phyloP scores from a whole-genome alignment of 768 basidiomycete genomes.

The Tephrocybe rancida region DNA sequence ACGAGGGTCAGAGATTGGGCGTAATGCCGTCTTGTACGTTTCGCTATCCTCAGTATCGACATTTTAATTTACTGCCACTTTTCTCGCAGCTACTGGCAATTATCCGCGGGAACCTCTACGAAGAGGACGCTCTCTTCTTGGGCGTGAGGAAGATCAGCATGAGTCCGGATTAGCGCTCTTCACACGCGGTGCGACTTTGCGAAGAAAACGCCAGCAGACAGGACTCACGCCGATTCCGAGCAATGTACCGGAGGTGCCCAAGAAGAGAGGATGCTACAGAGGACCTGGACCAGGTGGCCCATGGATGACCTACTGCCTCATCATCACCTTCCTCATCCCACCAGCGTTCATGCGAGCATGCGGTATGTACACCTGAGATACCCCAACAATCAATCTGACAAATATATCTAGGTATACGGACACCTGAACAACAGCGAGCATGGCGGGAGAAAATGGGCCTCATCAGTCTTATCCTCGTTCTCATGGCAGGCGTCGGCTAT shows the following conservation, averaged over 20 bases:
- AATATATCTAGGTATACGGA: conserved; percentile 71
- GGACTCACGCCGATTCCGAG: conserved; percentile 40
- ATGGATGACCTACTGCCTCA: conserved; percentile 94
- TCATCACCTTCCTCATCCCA: conserved; percentile 86
- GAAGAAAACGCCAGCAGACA: conserved; percentile 64
- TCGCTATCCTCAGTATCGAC: conserved; percentile 24
- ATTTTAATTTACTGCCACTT: conserved; percentile 2
- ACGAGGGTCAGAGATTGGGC: conserved; percentile 68
- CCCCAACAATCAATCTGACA: neutral
- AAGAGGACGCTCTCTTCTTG: conserved; percentile 89
- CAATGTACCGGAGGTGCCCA: conserved; percentile 35
- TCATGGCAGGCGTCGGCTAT: conserved; percentile 96
- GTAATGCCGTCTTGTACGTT: conserved; percentile 80
- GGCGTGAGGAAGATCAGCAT: conserved; percentile 85
- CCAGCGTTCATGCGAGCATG: conserved; percentile 72
- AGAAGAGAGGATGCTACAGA: conserved; percentile 59
- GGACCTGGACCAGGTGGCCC: conserved; percentile 89
- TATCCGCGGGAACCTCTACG: conserved; percentile 65
- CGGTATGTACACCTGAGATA: conserved; percentile 55
- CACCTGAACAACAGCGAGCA: conserved; percentile 91
- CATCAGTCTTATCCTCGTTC: conserved; percentile 70
- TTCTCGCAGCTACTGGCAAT: conserved; percentile 71
- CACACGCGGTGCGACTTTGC: conserved; percentile 80
- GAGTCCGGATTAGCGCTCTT: conserved; percentile 94
- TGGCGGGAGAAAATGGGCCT: conserved; percentile 99